Evolutionary conservation across 306 rosid species (phyloP), one percentile per base, ranked within the genome.

Genomic region (Rosa multiflora): DNA sequence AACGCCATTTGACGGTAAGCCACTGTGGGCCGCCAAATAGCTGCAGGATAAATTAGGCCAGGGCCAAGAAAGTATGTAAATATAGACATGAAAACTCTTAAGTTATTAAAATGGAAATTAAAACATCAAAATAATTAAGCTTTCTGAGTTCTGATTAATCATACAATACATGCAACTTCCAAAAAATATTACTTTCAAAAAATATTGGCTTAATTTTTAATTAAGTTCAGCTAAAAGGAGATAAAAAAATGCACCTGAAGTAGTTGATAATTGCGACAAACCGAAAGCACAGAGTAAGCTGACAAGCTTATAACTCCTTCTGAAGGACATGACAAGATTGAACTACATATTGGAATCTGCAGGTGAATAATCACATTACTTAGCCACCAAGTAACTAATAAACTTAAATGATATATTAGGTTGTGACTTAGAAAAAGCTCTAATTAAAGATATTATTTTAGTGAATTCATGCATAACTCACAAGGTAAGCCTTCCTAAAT

Each of bases 21-120:
- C 98, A 94, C 55, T 94, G 97, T 47, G 98, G 97, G 73, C 93
- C 89, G 59, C 89, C 93, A 81, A 89, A 87, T 79, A 94, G 83
- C 98, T 94, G 83, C 59, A 79, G n/a, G 74, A 61, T 71, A 75
- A 78, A 75, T n/a, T 62, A 72, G 46, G 70, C 8, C 26, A 44
- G 72, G 62, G 21, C 43, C 43, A 46, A 47, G 39, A 48, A 51
- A 12, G 20, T n/a, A 42, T 21, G 40, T 44, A 67, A 26, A 15
- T 39, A 37, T 7, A 8, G 71, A 39, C 48, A 67, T 67, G 48
- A 39, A 66, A 39, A 67, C 4, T 37, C 46, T 66, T n/a, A 35
- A 37, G 8, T 2, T 44, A 7, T 44, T 8, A 8, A 8, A 44
- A 44, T 44, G 48, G 48, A 44, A 44, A 7, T 26, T 32, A 32